Evolutionary conservation across 352 stramenopile genomes (phyloP).

Genomic region (Phytophthora nicotianae): DNA sequence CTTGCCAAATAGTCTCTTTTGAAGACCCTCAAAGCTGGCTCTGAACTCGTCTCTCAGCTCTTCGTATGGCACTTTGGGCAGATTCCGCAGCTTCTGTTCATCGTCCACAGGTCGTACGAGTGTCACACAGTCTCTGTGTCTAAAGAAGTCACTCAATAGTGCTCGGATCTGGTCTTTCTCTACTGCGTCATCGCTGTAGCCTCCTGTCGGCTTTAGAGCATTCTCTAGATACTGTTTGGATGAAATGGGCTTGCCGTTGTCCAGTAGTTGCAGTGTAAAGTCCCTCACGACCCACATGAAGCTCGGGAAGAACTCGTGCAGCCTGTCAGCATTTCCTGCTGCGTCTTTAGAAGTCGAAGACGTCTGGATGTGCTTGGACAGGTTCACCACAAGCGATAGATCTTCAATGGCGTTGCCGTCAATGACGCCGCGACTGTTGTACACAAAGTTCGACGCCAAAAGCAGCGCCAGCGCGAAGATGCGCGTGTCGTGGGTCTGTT

Average conservation of each 20-base stretch:
- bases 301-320: constrained; percentile 87
- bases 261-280: constrained; percentile 87
- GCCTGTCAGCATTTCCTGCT: constrained; percentile 31
- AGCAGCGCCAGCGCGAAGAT: constrained; percentile 91
- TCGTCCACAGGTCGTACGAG: constrained; percentile 89
- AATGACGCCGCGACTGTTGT: constrained; percentile 92
- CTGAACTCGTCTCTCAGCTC: constrained; percentile 87
- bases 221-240: constrained; percentile 91
- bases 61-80: constrained; percentile 72
- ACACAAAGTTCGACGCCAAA: constrained; percentile 88
- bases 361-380: constrained; percentile 91
- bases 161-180: constrained; percentile 84
- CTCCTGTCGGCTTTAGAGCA: constrained; percentile 78
- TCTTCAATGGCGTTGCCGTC: constrained; percentile 90
- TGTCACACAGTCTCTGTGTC: constrained; percentile 89
- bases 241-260: constrained; percentile 88
- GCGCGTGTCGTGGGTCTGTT: constrained; percentile 89
- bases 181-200: constrained; percentile 78
- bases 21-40: constrained; percentile 69
- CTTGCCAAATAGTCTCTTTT: constrained; percentile 74
- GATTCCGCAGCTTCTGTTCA: constrained; percentile 77
- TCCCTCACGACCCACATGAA: constrained; percentile 93
- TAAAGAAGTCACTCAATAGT: constrained; percentile 83
- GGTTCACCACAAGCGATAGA: constrained; percentile 90
- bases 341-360: constrained; percentile 39